Base-by-base conservation (phyloP, 1,139 yeast species). In the Yamadazyma buinensis region DNA sequence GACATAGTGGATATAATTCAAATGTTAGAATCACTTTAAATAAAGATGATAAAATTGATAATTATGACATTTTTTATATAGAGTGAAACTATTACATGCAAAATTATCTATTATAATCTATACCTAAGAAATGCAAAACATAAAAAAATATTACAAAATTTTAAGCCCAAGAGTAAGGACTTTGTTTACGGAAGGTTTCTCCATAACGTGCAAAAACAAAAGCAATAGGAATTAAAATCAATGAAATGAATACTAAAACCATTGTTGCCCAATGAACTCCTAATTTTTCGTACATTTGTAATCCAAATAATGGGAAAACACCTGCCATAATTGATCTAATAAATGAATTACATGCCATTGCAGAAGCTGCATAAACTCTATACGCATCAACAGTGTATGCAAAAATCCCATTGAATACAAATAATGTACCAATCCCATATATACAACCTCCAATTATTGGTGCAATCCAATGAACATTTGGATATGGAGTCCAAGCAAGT, bases 181-280 rank as follows among this genome's bases (percentile, higher is more conserved):
- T 51, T 33, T 40, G 49, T 18, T 41, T 42, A 41, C 71, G 48
- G 22, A 64, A 44, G 18, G 40, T 33, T 36, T 57, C 62, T 1
- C 72, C 72, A 33, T 64, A 55, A 28, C 51, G 54, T 39, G 54
- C 62, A 39, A 67, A 61, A 22, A 57, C 41, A 30, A 63, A 57
- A 2, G 72, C 70, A 27, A 65, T 57, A 3, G 72, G 72, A 9
- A 64, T 55, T 42, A 65, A 49, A 1, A 51, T 30, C 21, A 57
- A 41, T 0, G 63, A 62, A 36, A 65, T 49, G 22, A 60, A 41
- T 7, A 61, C 72, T 37, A 65, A 54, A 40, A 66, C 50, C 5
- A 67, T 57, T 32, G 63, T 61, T 4, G 67, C 71, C 72, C 72
- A 66, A 21, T 67, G 69, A 23, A 63, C 54, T 2, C 64, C 67